Evolutionary conservation across 352 stramenopile species (phyloP), one percentile per base, ranked within the genome.

Genomic region (Pythium phragmiticola): DNA sequence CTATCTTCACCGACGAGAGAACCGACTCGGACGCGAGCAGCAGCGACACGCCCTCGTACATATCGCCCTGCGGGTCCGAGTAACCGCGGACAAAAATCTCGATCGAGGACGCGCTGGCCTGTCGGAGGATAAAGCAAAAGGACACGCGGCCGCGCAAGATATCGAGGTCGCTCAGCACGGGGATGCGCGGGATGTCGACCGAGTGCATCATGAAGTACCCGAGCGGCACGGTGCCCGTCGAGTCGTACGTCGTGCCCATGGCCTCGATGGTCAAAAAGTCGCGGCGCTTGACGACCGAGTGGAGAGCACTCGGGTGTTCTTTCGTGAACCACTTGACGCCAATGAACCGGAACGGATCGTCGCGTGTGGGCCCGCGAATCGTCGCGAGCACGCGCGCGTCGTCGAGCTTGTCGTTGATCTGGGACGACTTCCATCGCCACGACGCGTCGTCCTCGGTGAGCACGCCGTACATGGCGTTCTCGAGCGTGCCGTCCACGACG

Each of bases 121-220:
- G 57, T 3, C 74, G 73, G 0, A 75, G 23, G 54, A 87, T 75
- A 48, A 78, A 79, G 51, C 78, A 88, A 9, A 77, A 63, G 1
- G 76, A 86, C 3, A 71, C 19, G 0, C 70, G 63, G 16, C 69
- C 63, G 7, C 80, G 76, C 17, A 80, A 66, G 41, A 86, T 72
- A 28, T 63, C 68, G 33, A 72, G 61, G 7, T 68, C 61, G 0
- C 36, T 52, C 14, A 78, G 73, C 48, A 75, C 70, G 0, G 76
- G 76, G 26, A 80, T 59, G 1, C 65, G 67, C 0, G 62, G 68
- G 12, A 87, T 28, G 14, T 66, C 57, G 23, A 88, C 63, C 16
- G 79, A 88, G 60, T 87, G 79, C 68, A 84, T 74, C 11, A 88
- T 52, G 21, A 73, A 78, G 53, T 87, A 89, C 12, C 77, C 75